Conservation (phyloP, 2,329 filamentous ascomycete genomes). For the Colletotrichum navitas region DNA sequence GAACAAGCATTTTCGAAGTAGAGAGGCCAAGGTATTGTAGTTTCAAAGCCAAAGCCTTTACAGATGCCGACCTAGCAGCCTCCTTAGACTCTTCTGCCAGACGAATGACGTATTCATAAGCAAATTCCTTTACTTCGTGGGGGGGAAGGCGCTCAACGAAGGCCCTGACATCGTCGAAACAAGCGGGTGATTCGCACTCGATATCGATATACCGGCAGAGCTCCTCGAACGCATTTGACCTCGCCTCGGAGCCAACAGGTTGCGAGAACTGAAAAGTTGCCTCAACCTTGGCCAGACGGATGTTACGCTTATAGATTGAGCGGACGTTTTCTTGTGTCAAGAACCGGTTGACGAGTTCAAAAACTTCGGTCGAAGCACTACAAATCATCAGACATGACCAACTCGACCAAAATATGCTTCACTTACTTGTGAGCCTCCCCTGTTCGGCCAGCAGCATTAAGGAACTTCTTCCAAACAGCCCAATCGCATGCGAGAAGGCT, state of each 20-base stretch:
- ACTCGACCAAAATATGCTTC: no score
- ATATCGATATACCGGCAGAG: slow-evolving; percentile 54
- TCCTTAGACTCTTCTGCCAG: slow-evolving; percentile 49
- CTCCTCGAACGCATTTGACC: slow-evolving; percentile 44
- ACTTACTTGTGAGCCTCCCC: slow-evolving; percentile 52
- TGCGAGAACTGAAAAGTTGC: slow-evolving; percentile 52
- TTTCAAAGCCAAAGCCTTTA: slow-evolving; percentile 56
- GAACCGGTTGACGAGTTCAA: slow-evolving; percentile 33
- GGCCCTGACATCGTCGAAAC: slow-evolving; percentile 62
- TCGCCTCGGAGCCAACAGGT: slow-evolving; percentile 14
- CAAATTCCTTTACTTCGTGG: slow-evolving; percentile 55
- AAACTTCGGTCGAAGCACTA: slow-evolving; percentile 30
- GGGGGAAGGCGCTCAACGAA: slow-evolving; percentile 59
- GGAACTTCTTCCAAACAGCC: slow-evolving; percentile 55
- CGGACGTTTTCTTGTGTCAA: slow-evolving; percentile 31
- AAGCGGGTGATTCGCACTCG: slow-evolving; percentile 54
- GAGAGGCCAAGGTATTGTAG: slow-evolving; percentile 60
- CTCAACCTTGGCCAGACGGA: slow-evolving; percentile 55
- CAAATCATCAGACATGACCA: not conserved
- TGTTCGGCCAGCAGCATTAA: slow-evolving; percentile 53
- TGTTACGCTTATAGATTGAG: slow-evolving; percentile 56
- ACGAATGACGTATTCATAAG: slow-evolving; percentile 52
- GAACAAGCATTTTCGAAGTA: slow-evolving; percentile 49
- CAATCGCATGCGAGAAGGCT: slow-evolving; percentile 62
- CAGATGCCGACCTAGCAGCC: slow-evolving; percentile 44